Evolutionary conservation across 169 alveolate genomes (phyloP), one percentile per base, ranked within the genome.

Genomic region (Cryptosporidium ryanae): DNA sequence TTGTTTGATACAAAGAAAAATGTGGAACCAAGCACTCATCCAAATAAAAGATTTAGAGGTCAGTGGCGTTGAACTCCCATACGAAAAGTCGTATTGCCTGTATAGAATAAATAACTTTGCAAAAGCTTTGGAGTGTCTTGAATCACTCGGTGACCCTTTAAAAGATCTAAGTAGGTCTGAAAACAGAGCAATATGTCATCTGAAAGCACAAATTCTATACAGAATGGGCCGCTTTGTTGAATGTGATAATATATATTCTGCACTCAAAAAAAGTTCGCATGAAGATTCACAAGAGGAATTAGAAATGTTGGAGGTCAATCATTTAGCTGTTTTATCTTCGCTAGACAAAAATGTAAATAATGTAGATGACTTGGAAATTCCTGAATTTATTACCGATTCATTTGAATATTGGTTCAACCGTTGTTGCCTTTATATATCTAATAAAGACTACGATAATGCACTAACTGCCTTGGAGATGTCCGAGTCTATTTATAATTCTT

Each of bases 341-440:
- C 31, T 21, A 25, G 31, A 38, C 23, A 61, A 76, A 32, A 46
- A 29, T 2, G 46, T 27, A 5, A 34, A 27, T 12, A 13, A 38
- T 31, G 1, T 61, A 34, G 64, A 59, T 23, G 68, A 76, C 59
- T 27, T 38, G 2, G 87, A 76, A 18, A 48, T 32, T 76, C 87
- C 68, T 1, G 68, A 55, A 10, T 76, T 31, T 38, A 38, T 76
- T 43, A 59, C 71, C 7, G 34, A 23, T 27, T 76, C 66, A 4
- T 55, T 59, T 38, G 87, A 76, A 43, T 76, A 76, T 34, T 76
- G 87, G 87, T 76, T 76, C 54, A 76, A 76, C 46, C 71, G 68
- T 13, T 55, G 65, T 43, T 76, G 76, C n/a, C 32, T 76, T 23
- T 61, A 76, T 48, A 17, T 76, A 6, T 55, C 71, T 2, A 76